phyloP scores from a whole-genome alignment of 805 yeast species.

The Wickerhamiella nectarea region DNA sequence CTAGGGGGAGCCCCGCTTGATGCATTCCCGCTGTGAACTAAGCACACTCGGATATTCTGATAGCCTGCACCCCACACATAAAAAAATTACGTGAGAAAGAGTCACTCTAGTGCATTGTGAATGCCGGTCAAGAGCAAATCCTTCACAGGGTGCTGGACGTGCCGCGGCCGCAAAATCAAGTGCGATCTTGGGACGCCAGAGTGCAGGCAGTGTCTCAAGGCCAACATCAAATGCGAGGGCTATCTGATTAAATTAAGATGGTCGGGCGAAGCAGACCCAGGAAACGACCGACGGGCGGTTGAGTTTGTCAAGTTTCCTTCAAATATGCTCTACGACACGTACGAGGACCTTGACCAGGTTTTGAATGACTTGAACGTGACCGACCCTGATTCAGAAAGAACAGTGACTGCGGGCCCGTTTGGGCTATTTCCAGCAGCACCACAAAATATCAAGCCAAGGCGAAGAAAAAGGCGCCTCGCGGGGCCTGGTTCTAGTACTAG shows the following conservation, averaged over 20 bases:
- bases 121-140: constrained; percentile 44
- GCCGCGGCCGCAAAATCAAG: constrained; percentile 64
- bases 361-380: constrained; percentile 41
- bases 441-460: constrained; percentile 26
- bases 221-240: constrained; percentile 63
- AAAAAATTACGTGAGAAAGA: neutral
- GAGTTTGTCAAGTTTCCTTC: constrained; percentile 63
- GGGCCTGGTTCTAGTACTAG: neutral
- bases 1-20: too few relatives aligned
- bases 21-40: too few relatives aligned
- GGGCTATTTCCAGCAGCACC: constrained; percentile 46
- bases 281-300: constrained; percentile 33
- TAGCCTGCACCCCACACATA: too few relatives aligned
- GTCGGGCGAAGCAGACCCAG: constrained; percentile 29
- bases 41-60: too few relatives aligned
- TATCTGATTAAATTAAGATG: constrained; percentile 71
- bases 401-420: constrained; percentile 60
- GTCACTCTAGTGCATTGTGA: neutral
- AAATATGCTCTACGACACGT: constrained; percentile 44
- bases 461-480: neutral
- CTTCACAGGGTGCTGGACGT: constrained; percentile 81
- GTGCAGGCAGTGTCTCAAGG: constrained; percentile 57
- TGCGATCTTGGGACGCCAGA: constrained; percentile 63
- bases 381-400: constrained; percentile 31
- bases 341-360: constrained; percentile 72